phyloP scores from a whole-genome alignment of 1,284 basidiomycete genomes.

The Phaffia rhodozyma region DNA sequence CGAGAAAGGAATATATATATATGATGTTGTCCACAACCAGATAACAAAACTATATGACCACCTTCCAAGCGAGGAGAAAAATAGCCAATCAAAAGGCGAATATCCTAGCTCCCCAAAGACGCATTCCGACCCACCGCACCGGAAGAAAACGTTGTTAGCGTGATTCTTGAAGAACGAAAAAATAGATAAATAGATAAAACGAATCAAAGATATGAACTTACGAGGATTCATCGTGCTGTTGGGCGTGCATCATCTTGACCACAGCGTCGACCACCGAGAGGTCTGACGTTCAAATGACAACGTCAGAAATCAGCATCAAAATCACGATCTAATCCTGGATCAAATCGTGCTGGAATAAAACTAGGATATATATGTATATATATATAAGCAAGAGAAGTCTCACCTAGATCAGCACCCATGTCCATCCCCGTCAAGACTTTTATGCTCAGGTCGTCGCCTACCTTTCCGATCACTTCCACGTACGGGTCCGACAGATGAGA shows the following conservation, averaged over 20 bases:
- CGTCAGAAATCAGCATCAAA: neutral
- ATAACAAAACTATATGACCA: too few species aligned
- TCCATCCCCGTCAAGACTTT: conserved; percentile 51
- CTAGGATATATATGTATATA: too few species aligned
- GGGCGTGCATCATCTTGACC: neutral
- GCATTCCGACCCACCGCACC: too few species aligned
- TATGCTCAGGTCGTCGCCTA: conserved; percentile 48
- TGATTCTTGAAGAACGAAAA: too few species aligned
- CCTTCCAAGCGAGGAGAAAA: too few species aligned
- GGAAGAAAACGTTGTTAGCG: too few species aligned
- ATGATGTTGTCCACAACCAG: too few species aligned
- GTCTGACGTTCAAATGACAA: neutral
- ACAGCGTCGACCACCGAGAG: conserved; percentile 5
- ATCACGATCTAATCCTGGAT: too few species aligned
- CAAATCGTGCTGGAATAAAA: neutral
- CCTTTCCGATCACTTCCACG: conserved; percentile 64
- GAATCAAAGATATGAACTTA: neutral
- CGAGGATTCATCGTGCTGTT: neutral
- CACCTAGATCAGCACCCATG: conserved; percentile 56
- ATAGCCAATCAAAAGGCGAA: too few species aligned
- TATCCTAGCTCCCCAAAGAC: too few species aligned
- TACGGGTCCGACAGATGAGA: conserved; percentile 45
- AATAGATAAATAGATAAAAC: too few species aligned
- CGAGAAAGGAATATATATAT: too few species aligned
- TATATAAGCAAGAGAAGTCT: conserved; percentile 28